Base-by-base conservation (phyloP, 192 early-diverging fungal species). In the Gorgonomyces haynaldii region DNA sequence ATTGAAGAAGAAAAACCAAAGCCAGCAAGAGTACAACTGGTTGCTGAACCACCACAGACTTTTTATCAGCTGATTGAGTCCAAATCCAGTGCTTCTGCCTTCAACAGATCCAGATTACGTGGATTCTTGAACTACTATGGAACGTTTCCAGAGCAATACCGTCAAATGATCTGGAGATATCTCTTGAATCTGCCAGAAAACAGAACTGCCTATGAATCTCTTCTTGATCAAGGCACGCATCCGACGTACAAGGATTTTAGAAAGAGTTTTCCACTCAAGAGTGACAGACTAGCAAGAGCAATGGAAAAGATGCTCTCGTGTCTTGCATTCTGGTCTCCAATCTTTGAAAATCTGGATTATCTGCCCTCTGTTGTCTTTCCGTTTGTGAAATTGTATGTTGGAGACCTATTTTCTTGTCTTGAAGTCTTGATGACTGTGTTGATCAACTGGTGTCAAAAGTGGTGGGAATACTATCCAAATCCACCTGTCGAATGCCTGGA, bases 401-500 rank as follows among this genome's bases (percentile, higher is more conserved):
- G 60, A 19, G 75, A 79, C 47, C 57, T 70, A 42, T 76, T 78
- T 59, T 52, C 62, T 1, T 64, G 68, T 0, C 61, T 76, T 28
- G 77, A 79, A 61, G 39, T 64, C 2, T 41, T 79, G 17, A 58
- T 77, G 60, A 72, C 72, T 0, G 40, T 79, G 7, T 20, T 77
- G n/a, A 69, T 62, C 1, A 79, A 79, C 44, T 79, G 69, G 67
- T 79, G 75, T 40, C 74, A 79, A 53, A 79, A 79, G 35, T 79
- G 77, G 77, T 79, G 77, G 77, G 75, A 79, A 15, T 79, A 78
- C 34, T 72, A 69, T 57, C 77, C 77, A 1, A 78, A 78, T 37
- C 77, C 77, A 1, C 77, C 77, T 0, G 46, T 79, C 10, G 74
- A 79, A 49, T 58, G 51, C 24, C 60, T 79, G 13, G 71, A 61